A percentile compares a stretch with the other conserved stretches of the same genome.
Evolutionary conservation across 768 basidiomycete genomes (phyloP).

Genomic region (Tulasnella calospora): DNA sequence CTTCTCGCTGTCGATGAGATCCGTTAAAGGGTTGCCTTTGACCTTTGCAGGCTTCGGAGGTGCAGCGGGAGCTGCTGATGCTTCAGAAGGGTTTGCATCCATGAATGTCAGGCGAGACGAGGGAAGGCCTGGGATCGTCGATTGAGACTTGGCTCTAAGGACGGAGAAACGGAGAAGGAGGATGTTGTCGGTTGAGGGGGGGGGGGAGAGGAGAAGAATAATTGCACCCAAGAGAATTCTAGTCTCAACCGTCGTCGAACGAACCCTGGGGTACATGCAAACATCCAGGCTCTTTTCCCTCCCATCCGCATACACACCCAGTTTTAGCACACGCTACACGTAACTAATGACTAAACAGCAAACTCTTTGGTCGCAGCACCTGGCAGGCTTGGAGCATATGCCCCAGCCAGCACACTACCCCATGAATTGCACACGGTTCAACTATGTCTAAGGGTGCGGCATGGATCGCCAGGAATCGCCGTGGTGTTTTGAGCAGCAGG

Average conservation of each 20-base stretch:
- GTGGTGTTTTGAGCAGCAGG: neutral
- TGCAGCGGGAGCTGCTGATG: neutral
- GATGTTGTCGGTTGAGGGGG: neutral
- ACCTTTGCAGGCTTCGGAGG: neutral
- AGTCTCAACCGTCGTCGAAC: conserved; percentile 5
- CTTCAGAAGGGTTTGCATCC: neutral
- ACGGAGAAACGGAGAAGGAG: neutral
- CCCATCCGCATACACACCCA: neutral
- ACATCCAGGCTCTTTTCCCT: neutral
- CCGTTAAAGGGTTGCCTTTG: conserved; percentile 66
- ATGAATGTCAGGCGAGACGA: neutral
- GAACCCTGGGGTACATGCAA: conserved; percentile 1
- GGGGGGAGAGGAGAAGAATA: neutral
- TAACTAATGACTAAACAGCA: neutral
- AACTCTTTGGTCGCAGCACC: neutral
- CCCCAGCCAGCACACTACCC: neutral
- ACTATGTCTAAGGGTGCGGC: neutral
- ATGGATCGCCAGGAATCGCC: neutral
- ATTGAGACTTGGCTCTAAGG: neutral
- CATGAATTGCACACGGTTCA: neutral
- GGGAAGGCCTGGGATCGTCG: neutral
- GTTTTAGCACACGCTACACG: neutral
- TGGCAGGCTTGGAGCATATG: neutral
- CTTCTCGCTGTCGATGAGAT: conserved; percentile 93
- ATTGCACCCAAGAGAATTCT: neutral